phyloP scores from a whole-genome alignment of 805 yeast species.

The Saccharomycopsis amapae region DNA sequence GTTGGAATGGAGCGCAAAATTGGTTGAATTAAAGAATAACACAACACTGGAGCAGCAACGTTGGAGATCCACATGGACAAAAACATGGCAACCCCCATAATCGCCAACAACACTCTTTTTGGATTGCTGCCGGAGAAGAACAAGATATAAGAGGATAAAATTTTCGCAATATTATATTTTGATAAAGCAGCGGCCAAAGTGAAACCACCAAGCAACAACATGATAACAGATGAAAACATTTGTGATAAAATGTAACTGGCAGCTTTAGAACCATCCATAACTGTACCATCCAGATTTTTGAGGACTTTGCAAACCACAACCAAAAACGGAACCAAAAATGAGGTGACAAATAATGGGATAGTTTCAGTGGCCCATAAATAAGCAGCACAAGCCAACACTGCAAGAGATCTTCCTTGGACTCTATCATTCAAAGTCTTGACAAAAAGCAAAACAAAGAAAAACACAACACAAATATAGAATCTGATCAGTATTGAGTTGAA shows the following conservation, averaged over 20 bases:
- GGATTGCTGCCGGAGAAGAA: constrained; percentile 86
- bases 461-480: constrained; percentile 13
- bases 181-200: constrained; percentile 92
- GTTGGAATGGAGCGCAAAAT: constrained; percentile 77
- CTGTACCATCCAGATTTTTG: constrained; percentile 38
- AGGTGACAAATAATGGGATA: constrained; percentile 85
- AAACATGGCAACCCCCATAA: constrained; percentile 82
- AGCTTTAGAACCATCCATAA: constrained; percentile 61
- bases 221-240: constrained; percentile 94
- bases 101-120: constrained; percentile 62
- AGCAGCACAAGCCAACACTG: constrained; percentile 74
- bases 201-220: constrained; percentile 88
- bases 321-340: constrained; percentile 76
- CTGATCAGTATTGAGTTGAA: neutral
- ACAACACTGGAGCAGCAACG: constrained; percentile 94
- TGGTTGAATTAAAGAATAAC: constrained; percentile 89
- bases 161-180: constrained; percentile 82
- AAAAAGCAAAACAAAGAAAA: constrained; percentile 40
- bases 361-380: constrained; percentile 95
- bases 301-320: constrained; percentile 67
- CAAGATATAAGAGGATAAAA: constrained; percentile 74
- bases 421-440: constrained; percentile 52
- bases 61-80: constrained; percentile 94
- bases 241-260: constrained; percentile 65
- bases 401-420: constrained; percentile 71